These are phyloP conservation scores for Talaromyces sp. DNA, from an alignment of 2,329 filamentous ascomycete genomes.

Conservation along the genomic window DNA sequence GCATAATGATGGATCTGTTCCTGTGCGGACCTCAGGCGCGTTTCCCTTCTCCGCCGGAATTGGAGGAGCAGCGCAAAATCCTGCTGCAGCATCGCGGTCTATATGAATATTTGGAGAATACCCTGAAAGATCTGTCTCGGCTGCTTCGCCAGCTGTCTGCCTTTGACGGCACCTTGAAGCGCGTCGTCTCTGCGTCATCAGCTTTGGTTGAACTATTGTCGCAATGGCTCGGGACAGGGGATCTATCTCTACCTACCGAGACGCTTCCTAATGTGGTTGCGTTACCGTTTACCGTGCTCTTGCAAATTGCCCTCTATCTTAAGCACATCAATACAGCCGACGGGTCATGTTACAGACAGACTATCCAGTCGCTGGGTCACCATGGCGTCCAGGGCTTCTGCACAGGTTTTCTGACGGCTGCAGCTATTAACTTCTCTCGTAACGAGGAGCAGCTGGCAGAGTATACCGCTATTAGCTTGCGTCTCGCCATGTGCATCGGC, in stretches of 20 bases:
- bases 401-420: slow-evolving; percentile 38
- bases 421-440: slow-evolving; percentile 33
- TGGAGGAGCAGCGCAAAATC: neutral
- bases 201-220: neutral
- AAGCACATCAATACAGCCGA: neutral
- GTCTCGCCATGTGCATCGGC: slow-evolving; percentile 40
- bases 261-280: neutral
- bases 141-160: neutral
- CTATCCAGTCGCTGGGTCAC: neutral
- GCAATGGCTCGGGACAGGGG: slow-evolving; percentile 1
- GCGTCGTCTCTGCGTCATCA: neutral
- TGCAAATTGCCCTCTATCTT: slow-evolving; percentile 8
- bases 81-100: neutral
- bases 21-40: slow-evolving; percentile 7
- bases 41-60: slow-evolving; percentile 1
- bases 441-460: slow-evolving; percentile 28
- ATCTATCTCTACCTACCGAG: neutral
- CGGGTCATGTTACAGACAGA: neutral
- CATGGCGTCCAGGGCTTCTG: slow-evolving; percentile 38
- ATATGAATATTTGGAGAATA: neutral
- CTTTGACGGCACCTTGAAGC: neutral
- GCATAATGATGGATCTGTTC: neutral
- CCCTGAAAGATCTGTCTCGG: neutral
- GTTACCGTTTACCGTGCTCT: slow-evolving; percentile 8
- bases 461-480: slow-evolving; percentile 37